Percentiles rank a stretch among this genome's conserved stretches.
phyloP scores from a whole-genome alignment of 306 rosid species.

The Canavalia ensiformis region DNA sequence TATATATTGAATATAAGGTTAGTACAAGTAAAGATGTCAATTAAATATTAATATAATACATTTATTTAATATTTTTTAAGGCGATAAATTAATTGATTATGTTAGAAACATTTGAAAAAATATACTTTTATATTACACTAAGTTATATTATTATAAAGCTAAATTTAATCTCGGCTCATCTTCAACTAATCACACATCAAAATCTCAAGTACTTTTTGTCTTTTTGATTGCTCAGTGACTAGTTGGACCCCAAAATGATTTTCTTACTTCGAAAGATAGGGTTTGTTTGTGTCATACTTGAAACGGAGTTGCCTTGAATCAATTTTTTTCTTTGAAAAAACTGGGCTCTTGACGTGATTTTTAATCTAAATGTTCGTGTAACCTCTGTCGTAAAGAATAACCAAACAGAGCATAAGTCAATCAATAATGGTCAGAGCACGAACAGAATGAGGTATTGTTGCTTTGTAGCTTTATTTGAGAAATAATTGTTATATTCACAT shows the following conservation, averaged over 20 bases:
- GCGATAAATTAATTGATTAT: background rate
- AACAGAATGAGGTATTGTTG: background rate
- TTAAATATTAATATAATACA: background rate
- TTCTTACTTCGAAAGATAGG: background rate
- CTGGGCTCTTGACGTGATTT: no score
- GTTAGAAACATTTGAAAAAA: background rate
- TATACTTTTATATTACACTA: no score
- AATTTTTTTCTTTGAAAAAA: no score
- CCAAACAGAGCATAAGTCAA: background rate
- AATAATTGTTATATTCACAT: background rate
- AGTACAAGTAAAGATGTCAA: no score
- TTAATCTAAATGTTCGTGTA: no score
- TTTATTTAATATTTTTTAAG: no score
- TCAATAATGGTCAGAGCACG: background rate
- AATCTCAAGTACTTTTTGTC: background rate
- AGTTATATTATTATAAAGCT: background rate
- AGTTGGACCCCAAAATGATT: no score
- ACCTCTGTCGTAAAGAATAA: no score
- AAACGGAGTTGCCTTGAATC: no score
- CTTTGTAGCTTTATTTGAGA: background rate
- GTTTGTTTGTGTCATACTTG: no score
- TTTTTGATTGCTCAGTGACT: background rate
- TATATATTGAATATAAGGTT: no score
- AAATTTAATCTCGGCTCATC: background rate
- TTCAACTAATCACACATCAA: background rate